These are phyloP conservation scores for Tolypocladium sp. DNA, from an alignment of 2,329 filamentous ascomycete species.

Conservation along the genomic window DNA sequence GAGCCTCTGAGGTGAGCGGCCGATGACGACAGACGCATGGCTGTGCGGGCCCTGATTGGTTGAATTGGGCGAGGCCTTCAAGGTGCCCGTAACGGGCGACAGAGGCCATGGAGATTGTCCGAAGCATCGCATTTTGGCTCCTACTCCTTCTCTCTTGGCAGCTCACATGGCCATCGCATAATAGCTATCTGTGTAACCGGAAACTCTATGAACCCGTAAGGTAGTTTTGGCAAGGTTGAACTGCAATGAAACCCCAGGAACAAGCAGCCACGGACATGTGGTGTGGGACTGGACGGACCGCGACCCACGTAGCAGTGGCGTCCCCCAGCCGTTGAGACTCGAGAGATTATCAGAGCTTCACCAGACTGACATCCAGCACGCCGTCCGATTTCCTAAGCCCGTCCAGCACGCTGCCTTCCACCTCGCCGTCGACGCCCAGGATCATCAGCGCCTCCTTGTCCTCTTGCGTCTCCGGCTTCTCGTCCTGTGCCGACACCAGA, in stretches of 20 bases:
- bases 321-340: not conserved
- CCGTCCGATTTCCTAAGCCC: conserved; percentile 40
- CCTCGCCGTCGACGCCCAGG: conserved; percentile 58
- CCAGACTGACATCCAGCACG: conserved; percentile 46
- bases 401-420: conserved; percentile 46
- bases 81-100: not conserved
- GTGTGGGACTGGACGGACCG: not conserved
- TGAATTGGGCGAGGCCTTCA: not conserved
- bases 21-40: not conserved
- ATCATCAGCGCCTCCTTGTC: conserved; percentile 74
- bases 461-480: conserved; percentile 12
- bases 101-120: not conserved
- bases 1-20: not conserved
- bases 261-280: not conserved
- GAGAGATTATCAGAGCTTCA: conserved; percentile 25
- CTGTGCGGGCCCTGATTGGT: not conserved
- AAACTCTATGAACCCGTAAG: not conserved
- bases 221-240: not conserved
- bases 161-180: not conserved
- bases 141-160: not conserved
- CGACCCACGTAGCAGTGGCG: not conserved
- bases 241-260: not conserved
- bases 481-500: conserved; percentile 10
- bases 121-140: too few relatives aligned
- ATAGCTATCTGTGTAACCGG: not conserved